Percentiles rank a stretch among this genome's conserved stretches.
Conservation (phyloP, 495 filamentous ascomycete species). For the Talaromyces adpressus region DNA sequence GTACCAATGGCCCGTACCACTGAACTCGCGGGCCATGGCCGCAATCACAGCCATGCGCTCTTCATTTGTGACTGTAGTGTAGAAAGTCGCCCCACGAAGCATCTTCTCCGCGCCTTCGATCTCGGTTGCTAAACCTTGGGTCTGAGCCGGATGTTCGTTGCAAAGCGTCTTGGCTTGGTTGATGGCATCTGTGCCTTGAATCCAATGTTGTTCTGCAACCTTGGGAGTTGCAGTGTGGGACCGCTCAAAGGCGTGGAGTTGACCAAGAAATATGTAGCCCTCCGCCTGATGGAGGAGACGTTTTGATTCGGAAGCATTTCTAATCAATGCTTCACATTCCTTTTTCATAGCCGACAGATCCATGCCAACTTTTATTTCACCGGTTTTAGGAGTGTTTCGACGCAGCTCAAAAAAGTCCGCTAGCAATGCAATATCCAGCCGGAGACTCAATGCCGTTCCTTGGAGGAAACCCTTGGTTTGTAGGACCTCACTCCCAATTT, state of each 20-base stretch:
- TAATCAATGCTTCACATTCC: conserved; percentile 18
- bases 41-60: conserved; percentile 39
- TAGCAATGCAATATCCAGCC: conserved; percentile 49
- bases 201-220: neutral
- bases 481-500: conserved; percentile 32
- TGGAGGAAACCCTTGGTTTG: conserved; percentile 43
- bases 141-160: conserved; percentile 15
- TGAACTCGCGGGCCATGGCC: conserved; percentile 46
- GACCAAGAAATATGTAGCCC: conserved; percentile 27
- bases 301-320: conserved; percentile 7
- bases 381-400: neutral
- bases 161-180: conserved; percentile 23
- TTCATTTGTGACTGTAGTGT: conserved; percentile 36
- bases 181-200: conserved; percentile 10
- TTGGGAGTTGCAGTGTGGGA: conserved; percentile 4
- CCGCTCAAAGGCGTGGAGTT: conserved; percentile 30
- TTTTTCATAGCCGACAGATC: conserved; percentile 30
- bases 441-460: conserved; percentile 42
- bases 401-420: conserved; percentile 43
- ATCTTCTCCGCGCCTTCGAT: conserved; percentile 24
- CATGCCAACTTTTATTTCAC: conserved; percentile 14
- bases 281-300: conserved; percentile 19
- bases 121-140: conserved; percentile 21
- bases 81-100: conserved; percentile 29
- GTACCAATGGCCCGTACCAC: conserved; percentile 61